A percentile compares a stretch with the other conserved stretches of the same genome.
Conservation (phyloP, 2,329 filamentous ascomycete genomes). For the Ascochyta lentis region DNA sequence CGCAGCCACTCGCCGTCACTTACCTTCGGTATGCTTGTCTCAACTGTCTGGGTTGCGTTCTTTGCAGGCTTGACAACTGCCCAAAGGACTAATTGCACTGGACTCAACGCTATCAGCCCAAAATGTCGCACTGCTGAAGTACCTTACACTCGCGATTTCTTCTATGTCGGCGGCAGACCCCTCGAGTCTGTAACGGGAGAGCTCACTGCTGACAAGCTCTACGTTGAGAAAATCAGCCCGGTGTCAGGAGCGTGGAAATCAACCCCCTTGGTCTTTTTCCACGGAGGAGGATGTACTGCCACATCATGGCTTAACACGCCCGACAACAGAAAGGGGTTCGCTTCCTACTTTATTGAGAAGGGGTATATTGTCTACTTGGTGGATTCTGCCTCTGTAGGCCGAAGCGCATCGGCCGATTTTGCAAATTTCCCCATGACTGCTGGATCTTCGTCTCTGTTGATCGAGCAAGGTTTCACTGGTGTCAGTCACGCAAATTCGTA, state of each 20-base stretch:
- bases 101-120: slow-evolving; percentile 12
- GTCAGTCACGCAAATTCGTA: background rate
- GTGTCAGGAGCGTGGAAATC: background rate
- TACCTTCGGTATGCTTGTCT: background rate
- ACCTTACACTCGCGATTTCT: slow-evolving; percentile 17
- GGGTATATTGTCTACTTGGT: slow-evolving; percentile 16
- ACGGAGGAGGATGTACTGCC: slow-evolving; percentile 20
- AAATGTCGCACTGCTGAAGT: slow-evolving; percentile 18
- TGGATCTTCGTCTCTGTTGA: background rate
- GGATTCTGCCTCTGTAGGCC: slow-evolving; percentile 7
- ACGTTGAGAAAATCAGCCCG: slow-evolving; percentile 19
- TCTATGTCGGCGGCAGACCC: slow-evolving; percentile 22
- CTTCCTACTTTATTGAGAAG: slow-evolving; percentile 15
- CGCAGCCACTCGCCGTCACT: background rate
- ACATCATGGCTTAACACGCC: slow-evolving; percentile 12
- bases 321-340: slow-evolving; percentile 11
- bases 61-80: background rate
- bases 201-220: slow-evolving; percentile 16
- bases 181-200: slow-evolving; percentile 17
- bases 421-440: slow-evolving; percentile 5
- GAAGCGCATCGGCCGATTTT: slow-evolving; percentile 11
- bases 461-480: slow-evolving; percentile 10
- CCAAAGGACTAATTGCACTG: slow-evolving; percentile 4
- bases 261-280: slow-evolving; percentile 23
- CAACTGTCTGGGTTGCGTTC: background rate